Base-by-base conservation (phyloP, 1,139 yeast genomes). In the Saccharomyces pastorianus region DNA sequence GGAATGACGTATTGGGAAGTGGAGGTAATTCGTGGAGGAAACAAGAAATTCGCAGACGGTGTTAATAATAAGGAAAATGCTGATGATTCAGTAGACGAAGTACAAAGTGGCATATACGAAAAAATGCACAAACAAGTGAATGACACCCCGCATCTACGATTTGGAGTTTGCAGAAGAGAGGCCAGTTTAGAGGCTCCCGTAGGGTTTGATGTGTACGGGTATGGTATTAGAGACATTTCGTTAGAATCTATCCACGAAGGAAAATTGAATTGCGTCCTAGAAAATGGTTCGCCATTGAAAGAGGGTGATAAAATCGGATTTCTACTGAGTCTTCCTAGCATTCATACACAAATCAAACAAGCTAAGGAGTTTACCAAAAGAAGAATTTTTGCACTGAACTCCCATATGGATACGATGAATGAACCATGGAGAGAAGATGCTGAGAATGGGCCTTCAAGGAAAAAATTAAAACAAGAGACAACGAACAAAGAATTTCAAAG, bases 151-250 rank as follows among this genome's bases (percentile, higher is more conserved):
- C 95, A 91, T 68, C 91, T 91, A 1, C 71, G 99, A 41, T 66
- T 91, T 27, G 99, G 99, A 0, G 64, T 91, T 48, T 85, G 85
- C 0, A 74, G 98, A 54, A 77, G 88, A 59, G 99, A 93, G 65
- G 95, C 96, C 1, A 81, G 90, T 53, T 71, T 91, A 51, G 97
- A 93, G 61, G 96, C 96, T 0, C 99, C 99, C 0, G 93, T 91
- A 8, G 99, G 99, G 4, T 88, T 82, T 65, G 98, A 93, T 69
- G 95, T 91, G 0, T 93, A 90, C 71, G 93, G 97, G 0, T 93
- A 95, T 68, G 97, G 96, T 0, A 66, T 93, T 9, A 75, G 98
- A 56, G 98, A 91, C 70, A 78, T 79, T 38, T 77, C 78, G n/a
- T 95, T 98, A 1, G 87, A 88, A 59, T 81, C 80, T 46, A 77